Evolutionary conservation across 2,329 filamentous ascomycete species (phyloP).

Genomic region (Phyllosticta capitalensis): DNA sequence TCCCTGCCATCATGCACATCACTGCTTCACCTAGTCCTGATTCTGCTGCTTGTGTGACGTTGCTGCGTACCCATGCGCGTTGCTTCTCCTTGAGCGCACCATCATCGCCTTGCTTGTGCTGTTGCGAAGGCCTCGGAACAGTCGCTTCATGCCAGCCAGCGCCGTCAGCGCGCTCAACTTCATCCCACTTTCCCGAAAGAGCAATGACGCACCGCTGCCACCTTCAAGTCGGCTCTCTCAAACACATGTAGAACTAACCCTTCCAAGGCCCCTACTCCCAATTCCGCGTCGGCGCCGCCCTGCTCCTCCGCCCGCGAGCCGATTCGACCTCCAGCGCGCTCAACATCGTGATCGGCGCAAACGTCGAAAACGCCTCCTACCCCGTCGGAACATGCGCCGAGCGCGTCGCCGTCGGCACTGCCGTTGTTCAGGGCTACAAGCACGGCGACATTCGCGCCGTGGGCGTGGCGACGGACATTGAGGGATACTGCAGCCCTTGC

Average conservation of each 20-base stretch:
- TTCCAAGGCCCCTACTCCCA: conserved; percentile 66
- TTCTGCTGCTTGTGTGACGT: not conserved
- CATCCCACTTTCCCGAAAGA: not conserved
- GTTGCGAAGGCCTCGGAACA: not conserved
- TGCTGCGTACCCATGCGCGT: not conserved
- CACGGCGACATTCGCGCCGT: conserved; percentile 59
- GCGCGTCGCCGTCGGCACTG: conserved; percentile 71
- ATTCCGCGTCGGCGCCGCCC: conserved; percentile 79
- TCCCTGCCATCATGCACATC: not conserved
- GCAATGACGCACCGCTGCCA: not conserved
- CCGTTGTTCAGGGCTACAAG: conserved; percentile 48
- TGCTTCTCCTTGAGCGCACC: not conserved
- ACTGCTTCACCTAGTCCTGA: not conserved
- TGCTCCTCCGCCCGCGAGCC: conserved; percentile 43
- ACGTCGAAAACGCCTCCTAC: conserved; percentile 80
- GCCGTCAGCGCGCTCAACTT: not conserved
- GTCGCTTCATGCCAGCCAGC: no score
- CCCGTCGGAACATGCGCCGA: conserved; percentile 95
- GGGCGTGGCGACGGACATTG: conserved; percentile 73
- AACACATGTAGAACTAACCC: not conserved
- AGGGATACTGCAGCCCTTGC: conserved; percentile 51
- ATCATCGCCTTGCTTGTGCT: no score
- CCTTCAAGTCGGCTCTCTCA: not conserved
- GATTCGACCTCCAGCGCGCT: conserved; percentile 29
- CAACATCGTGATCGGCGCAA: conserved; percentile 59